A percentile compares a stretch with the other conserved stretches of the same genome.
phyloP scores from a whole-genome alignment of 1,139 yeast species.

The Nakaseomyces uthaithaninus region DNA sequence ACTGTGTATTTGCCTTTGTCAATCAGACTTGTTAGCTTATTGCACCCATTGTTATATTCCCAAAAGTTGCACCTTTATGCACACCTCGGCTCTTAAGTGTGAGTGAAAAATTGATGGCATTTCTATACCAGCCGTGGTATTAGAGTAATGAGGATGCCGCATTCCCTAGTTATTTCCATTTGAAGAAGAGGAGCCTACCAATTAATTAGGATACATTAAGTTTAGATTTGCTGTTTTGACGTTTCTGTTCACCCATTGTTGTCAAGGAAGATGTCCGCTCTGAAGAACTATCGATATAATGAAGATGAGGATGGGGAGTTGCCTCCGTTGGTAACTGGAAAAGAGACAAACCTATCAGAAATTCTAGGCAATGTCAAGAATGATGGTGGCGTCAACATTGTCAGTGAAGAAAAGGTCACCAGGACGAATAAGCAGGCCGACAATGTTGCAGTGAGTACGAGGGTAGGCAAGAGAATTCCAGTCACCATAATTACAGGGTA shows the following conservation, averaged over 20 bases:
- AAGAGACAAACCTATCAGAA: conserved; percentile 27
- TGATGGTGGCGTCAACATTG: conserved; percentile 28
- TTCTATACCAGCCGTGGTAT: too few relatives aligned
- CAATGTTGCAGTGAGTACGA: conserved; percentile 12
- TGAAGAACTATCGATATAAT: conserved; percentile 27
- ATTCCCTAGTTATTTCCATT: too few relatives aligned
- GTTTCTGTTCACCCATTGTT: not conserved
- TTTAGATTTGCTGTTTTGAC: not conserved
- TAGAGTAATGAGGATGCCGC: too few relatives aligned
- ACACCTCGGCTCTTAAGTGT: too few relatives aligned
- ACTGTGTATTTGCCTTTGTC: too few relatives aligned
- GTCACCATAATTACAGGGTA: conserved; percentile 91
- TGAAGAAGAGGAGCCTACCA: too few relatives aligned
- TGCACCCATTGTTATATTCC: too few relatives aligned
- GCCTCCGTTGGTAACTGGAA: conserved; percentile 44
- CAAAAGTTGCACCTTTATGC: too few relatives aligned
- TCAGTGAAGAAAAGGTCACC: conserved; percentile 25
- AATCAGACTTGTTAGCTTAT: too few relatives aligned
- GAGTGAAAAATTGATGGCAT: too few relatives aligned
- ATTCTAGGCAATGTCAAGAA: conserved; percentile 19
- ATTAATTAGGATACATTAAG: too few relatives aligned
- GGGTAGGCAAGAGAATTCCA: conserved; percentile 58
- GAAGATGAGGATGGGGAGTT: conserved; percentile 39
- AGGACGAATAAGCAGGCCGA: conserved; percentile 28
- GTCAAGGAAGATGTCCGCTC: conserved; percentile 21